Base-by-base conservation (phyloP, 2,329 filamentous ascomycete species). In the Zasmidium angulare region DNA sequence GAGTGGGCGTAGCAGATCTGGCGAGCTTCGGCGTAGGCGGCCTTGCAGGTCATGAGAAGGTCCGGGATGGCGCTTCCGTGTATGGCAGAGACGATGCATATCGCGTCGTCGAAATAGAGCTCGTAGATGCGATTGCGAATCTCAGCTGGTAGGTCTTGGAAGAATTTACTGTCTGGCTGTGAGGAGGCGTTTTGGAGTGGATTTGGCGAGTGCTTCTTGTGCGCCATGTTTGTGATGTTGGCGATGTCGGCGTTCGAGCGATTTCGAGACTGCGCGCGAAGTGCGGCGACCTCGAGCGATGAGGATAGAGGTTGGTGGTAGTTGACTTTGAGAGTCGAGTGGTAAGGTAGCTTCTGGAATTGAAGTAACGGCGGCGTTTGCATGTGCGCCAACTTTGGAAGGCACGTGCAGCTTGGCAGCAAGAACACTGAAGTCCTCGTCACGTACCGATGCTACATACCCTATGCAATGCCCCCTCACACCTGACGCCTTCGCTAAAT, bases 401-500 rank as follows among this genome's bases (percentile, higher is more conserved):
- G 36, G 36, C 36, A 43, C 36, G 36, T 3, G 14, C 4, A 19
- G n/a, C 36, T 43, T 17, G 7, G 14, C 14, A 19, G 3, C 11
- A 17, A 7, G n/a, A 17, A 3, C 36, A 43, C 14, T 19, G 2
- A 21, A 36, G 21, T 52, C 50, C 2, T n/a, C 29, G 50, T 36
- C 2, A 22, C 29, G 50, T 36, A 36, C 46, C 26, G 48, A 47
- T 53, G 50, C 47, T 53, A 53, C 56, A 53, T 53, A 48, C 50
- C 24, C 29, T 58, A 48, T 40, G 54, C 50, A 40, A 53, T 53
- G 40, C 49, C 22, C 17, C 47, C 31, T 23, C 59, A 59, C 56
- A 48, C 62, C 62, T 12, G 29, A 51, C 62, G 57, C 62, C 62
- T 53, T 62, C 62, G 62, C 62, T 64, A 62, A 62, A 59, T 56